Base-by-base conservation (phyloP, 768 basidiomycete species). In the Rhodotorula babjevae region DNA sequence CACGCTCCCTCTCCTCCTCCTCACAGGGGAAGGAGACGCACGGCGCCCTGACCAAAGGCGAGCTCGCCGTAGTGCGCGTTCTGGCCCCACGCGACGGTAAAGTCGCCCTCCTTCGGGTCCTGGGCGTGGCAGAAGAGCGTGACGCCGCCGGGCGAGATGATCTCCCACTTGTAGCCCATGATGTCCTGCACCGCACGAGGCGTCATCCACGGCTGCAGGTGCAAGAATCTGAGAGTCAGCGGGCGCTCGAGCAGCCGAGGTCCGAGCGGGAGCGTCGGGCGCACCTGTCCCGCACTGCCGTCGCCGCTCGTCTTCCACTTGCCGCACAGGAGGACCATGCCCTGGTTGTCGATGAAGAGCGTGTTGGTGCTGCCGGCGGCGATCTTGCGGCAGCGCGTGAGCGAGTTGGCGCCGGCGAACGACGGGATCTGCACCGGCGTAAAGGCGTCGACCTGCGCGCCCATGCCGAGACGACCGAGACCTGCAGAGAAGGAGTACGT, bases 251-350 rank as follows among this genome's bases (percentile, higher is more conserved):
- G 50, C 23, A 52, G 5, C 25, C 12, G 44, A 12, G 44, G 44
- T 18, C 44, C 14, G 44, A 46, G 18, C 14, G 44, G 44, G 42
- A 49, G 18, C 14, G 55, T 18, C 8, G 23, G 19, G 60, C 66
- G 27, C 33, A 68, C 74, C 61, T 72, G 72, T 10, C 75, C 76
- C 2, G 63, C 18, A 27, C 57, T 77, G 87, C 93, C 94, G 81
- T 96, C 94, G 19, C 94, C 94, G 12, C 92, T 93, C 74, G 88
- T 91, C 81, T 97, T 97, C 91, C 91, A 98, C 87, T 93, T 80
- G 23, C 81, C 82, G 53, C 78, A 77, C 56, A 82, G 78, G 76
- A 69, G 69, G 65, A 42, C 65, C 87, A 92, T 90, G n/a, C 86
- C 84, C 77, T 91, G 89, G 61, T 85, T 87, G 79, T 95, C 93